These are phyloP conservation scores for Pseudoneurospora amorphoporcata DNA, from an alignment of 495 filamentous ascomycete genomes.

Conservation along the genomic window DNA sequence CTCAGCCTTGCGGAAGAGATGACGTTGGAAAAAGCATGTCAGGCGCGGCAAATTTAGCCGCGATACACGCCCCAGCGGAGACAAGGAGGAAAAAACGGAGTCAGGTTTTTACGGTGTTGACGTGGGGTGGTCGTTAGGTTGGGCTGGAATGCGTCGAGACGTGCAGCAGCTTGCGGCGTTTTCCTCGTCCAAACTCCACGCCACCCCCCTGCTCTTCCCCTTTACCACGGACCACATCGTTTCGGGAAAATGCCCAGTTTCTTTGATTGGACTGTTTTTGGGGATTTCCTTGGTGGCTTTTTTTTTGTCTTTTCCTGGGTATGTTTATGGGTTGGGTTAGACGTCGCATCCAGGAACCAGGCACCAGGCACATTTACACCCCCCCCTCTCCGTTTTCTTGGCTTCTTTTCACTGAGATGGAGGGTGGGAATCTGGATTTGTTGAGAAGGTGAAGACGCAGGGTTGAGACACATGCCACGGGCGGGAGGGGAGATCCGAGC, in stretches of 20 bases:
- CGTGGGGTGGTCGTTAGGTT: constrained; percentile 13
- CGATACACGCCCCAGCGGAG: constrained; percentile 8
- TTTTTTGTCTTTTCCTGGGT: neutral
- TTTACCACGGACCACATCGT: constrained; percentile 9
- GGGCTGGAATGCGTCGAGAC: constrained; percentile 14
- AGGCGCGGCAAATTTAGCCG: constrained; percentile 16
- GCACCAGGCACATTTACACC: neutral
- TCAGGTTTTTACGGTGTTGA: neutral
- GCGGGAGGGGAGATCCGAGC: neutral
- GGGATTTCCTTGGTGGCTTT: neutral
- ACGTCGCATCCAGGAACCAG: neutral
- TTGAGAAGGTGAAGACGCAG: neutral
- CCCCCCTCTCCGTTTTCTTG: neutral
- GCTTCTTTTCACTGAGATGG: neutral
- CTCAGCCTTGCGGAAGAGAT: constrained; percentile 18
- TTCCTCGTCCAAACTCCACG: constrained; percentile 14
- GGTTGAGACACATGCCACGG: neutral
- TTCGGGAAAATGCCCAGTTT: neutral
- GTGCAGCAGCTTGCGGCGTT: constrained; percentile 15
- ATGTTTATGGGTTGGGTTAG: neutral
- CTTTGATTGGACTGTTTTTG: neutral
- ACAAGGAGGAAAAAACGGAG: neutral
- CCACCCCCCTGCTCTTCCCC: constrained; percentile 12
- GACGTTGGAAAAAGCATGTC: constrained; percentile 14
- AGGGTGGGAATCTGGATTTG: neutral